Evolutionary conservation across 768 basidiomycete species (phyloP), one percentile per base, ranked within the genome.

Genomic region (Termitomyces sp.): DNA sequence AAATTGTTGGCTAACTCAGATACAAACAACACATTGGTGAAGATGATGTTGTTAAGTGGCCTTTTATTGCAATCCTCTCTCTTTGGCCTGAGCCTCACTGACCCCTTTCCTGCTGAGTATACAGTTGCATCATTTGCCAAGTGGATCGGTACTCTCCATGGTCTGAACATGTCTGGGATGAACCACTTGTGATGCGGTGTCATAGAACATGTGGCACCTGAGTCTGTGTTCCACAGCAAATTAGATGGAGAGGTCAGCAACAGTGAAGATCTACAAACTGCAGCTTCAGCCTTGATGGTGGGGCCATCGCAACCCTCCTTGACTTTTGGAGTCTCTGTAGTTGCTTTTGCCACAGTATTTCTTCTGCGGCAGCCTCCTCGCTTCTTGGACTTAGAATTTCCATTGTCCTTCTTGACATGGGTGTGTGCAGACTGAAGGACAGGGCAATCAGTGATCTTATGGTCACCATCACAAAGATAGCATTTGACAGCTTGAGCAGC

Each of bases 181-280:
- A 38, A 58, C 57, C 57, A 58, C 2, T 58, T 20, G 0, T 20
- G 9, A 12, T 31, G 49, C 5, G 25, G 60, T 15, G 56, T 61
- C 56, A 61, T 61, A 61, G 56, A 48, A 5, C 40, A 48, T 12
- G 49, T 51, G 49, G 60, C 49, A 25, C 60, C 60, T 17, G 54
- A 61, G 56, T 57, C 57, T 56, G 47, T 60, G 15, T 60, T 60
- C 54, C 53, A 60, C 14, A 52, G 59, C 5, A 25, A 1, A 15
- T 54, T 47, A 55, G 54, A n/a, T 5, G 25, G 36, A 6, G 36
- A 25, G 17, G 46, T 4, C 2, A 37, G 17, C 15, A 15, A 32
- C 14, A 54, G 17, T 1, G 17, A 43, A 5, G 42, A 43, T 43
- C 38, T 17, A 60, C 54, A 31, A 37, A 58, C 37, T 8, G 57